Base-by-base conservation (phyloP, 2,329 filamentous ascomycete species). In the Lecanicillium sp. region DNA sequence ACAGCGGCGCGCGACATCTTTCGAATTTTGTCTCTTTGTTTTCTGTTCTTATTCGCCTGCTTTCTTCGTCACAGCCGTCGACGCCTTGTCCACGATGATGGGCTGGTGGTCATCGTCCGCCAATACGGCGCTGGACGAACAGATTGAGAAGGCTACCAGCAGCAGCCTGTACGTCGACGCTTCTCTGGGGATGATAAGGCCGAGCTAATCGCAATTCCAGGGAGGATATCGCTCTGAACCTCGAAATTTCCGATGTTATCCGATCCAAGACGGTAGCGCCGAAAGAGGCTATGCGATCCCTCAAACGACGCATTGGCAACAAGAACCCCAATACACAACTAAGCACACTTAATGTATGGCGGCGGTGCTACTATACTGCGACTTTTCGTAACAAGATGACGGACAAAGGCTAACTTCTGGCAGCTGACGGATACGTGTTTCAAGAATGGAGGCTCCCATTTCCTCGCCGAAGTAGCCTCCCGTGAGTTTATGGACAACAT, bases 401-500 rank as follows among this genome's bases (percentile, higher is more conserved):
- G 18, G 7, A 7, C 22, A 7, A 14, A 14, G 7, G 19, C 40
- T 42, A 38, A 42, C 27, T 35, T 13, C 17, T 39, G 45, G 64
- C 77, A 79, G 87, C 82, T 98, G 54, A 95, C 89, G 48, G 92
- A 98, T 66, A 97, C 92, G 1, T 98, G 92, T 59, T 88, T 97
- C 45, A 98, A 98, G 69, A 98, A 98, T 69, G 92, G 92, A 43
- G 92, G 92, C 50, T 77, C 84, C 29, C 92, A 98, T 64, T 98
- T 98, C 62, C 80, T 98, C 36, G 75, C 81, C 49, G 92, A 98
- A 66, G 92, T 98, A 51, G 90, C 92, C 29, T 96, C 90, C 14
- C 80, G 89, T 47, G 92, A 98, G 66, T 98, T 97, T 56, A 94
- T 98, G 84, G 92, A 98, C 65, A 96, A 96, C 58, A 67, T 98